phyloP scores from a whole-genome alignment of 2,329 filamentous ascomycete species.

The Mariannaea sp. region DNA sequence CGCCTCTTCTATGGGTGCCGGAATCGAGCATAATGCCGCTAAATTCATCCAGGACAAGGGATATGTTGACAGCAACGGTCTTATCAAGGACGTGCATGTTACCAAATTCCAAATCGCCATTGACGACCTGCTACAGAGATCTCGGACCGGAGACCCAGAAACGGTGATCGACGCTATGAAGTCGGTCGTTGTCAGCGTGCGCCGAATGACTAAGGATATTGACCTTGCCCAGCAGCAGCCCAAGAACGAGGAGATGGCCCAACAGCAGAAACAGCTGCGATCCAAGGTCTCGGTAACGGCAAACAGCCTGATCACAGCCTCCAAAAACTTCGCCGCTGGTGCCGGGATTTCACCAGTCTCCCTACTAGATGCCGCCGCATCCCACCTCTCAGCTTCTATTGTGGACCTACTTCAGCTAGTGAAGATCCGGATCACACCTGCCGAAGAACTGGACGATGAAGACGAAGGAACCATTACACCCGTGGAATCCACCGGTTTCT shows the following conservation, averaged over 20 bases:
- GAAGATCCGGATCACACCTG: slow-evolving; percentile 79
- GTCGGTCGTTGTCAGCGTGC: slow-evolving; percentile 78
- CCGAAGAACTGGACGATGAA: slow-evolving; percentile 76
- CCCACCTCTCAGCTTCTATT: slow-evolving; percentile 82
- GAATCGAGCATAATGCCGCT: slow-evolving; percentile 71
- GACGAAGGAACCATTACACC: slow-evolving; percentile 70
- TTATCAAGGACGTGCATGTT: slow-evolving; percentile 89
- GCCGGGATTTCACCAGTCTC: slow-evolving; percentile 91
- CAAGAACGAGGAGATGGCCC: slow-evolving; percentile 55
- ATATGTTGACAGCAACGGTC: slow-evolving; percentile 72
- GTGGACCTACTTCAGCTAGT: slow-evolving; percentile 83
- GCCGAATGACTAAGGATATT: slow-evolving; percentile 83
- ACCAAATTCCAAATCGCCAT: slow-evolving; percentile 95
- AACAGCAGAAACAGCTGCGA: slow-evolving; percentile 73
- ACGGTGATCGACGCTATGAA: slow-evolving; percentile 87
- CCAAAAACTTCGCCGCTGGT: slow-evolving; percentile 85
- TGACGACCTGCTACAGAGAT: slow-evolving; percentile 82
- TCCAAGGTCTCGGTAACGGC: slow-evolving; percentile 87
- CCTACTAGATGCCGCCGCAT: slow-evolving; percentile 88
- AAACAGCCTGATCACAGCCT: slow-evolving; percentile 93
- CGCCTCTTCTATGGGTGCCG: slow-evolving; percentile 77
- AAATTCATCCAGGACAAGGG: slow-evolving; percentile 68
- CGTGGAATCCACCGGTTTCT: slow-evolving; percentile 70
- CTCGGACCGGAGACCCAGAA: slow-evolving; percentile 73
- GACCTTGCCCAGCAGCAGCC: slow-evolving; percentile 60